These are phyloP conservation scores for Hanseniaspora valbyensis DNA, from an alignment of 805 yeast genomes.

Conservation along the genomic window DNA sequence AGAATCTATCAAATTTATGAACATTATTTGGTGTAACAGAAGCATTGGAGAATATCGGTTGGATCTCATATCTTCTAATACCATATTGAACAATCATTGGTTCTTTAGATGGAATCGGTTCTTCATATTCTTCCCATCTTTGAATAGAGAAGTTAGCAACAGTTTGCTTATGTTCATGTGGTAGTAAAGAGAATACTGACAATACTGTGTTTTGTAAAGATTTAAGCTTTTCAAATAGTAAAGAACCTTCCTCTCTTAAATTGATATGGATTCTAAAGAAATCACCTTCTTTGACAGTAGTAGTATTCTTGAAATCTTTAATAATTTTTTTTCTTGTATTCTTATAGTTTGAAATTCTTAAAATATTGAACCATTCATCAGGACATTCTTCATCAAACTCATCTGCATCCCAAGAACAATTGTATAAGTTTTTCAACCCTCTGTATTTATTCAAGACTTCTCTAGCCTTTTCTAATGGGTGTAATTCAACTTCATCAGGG, in stretches of 20 bases:
- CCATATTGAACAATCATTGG: conserved; percentile 82
- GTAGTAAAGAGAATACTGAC: conserved; percentile 60
- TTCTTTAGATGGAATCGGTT: conserved; percentile 77
- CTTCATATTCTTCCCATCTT: conserved; percentile 81
- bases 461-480: conserved; percentile 62
- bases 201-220: conserved; percentile 41
- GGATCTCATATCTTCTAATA: conserved; percentile 70
- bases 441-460: conserved; percentile 69
- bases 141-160: conserved; percentile 71
- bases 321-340: conserved; percentile 58
- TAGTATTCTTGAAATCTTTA: conserved; percentile 43
- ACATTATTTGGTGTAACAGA: conserved; percentile 73
- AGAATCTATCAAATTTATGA: conserved; percentile 71
- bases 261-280: conserved; percentile 48
- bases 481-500: conserved; percentile 88
- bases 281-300: conserved; percentile 51
- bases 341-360: conserved; percentile 64
- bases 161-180: conserved; percentile 78
- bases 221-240: conserved; percentile 32
- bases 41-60: conserved; percentile 74
- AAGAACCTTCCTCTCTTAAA: conserved; percentile 35
- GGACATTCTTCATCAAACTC: conserved; percentile 73
- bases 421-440: conserved; percentile 73
- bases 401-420: conserved; percentile 77
- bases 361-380: conserved; percentile 59